Percentiles rank a stretch among this genome's conserved stretches.
These are phyloP conservation scores for Zygotorulaspora chibaensis DNA, from an alignment of 805 yeast genomes.

Conservation along the genomic window DNA sequence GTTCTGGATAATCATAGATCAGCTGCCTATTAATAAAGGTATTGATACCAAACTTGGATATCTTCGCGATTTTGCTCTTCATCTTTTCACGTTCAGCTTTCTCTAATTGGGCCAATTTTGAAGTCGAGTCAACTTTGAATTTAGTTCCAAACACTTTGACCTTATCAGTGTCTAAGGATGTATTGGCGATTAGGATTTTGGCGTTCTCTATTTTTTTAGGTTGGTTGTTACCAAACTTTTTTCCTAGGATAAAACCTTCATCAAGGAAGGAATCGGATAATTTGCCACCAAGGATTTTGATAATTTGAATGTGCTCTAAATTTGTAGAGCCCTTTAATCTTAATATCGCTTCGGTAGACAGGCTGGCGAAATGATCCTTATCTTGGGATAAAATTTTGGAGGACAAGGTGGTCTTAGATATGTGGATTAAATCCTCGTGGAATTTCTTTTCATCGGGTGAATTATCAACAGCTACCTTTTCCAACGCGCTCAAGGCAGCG, in stretches of 20 bases:
- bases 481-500: constrained; percentile 82
- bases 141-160: constrained; percentile 97
- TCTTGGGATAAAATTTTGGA: constrained; percentile 95
- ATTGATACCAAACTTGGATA: constrained; percentile 79
- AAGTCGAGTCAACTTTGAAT: constrained; percentile 91
- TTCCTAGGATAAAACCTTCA: constrained; percentile 90
- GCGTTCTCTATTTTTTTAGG: constrained; percentile 82
- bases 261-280: constrained; percentile 88
- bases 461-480: constrained; percentile 70
- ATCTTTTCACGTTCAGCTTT: constrained; percentile 91
- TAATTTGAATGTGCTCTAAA: constrained; percentile 86
- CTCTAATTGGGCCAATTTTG: constrained; percentile 90
- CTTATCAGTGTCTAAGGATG: constrained; percentile 95
- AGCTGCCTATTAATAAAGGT: constrained; percentile 94
- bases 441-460: constrained; percentile 53
- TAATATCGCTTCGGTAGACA: constrained; percentile 92
- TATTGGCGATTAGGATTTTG: constrained; percentile 86
- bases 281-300: constrained; percentile 91
- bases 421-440: constrained; percentile 72
- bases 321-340: constrained; percentile 83
- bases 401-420: constrained; percentile 90
- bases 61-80: constrained; percentile 84
- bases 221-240: constrained; percentile 91
- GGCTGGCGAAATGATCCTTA: constrained; percentile 78
- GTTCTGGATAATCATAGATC: constrained; percentile 98